A percentile compares a stretch with the other conserved stretches of the same genome.
phyloP scores from a whole-genome alignment of 768 basidiomycete genomes.

The Lepiota venenata region DNA sequence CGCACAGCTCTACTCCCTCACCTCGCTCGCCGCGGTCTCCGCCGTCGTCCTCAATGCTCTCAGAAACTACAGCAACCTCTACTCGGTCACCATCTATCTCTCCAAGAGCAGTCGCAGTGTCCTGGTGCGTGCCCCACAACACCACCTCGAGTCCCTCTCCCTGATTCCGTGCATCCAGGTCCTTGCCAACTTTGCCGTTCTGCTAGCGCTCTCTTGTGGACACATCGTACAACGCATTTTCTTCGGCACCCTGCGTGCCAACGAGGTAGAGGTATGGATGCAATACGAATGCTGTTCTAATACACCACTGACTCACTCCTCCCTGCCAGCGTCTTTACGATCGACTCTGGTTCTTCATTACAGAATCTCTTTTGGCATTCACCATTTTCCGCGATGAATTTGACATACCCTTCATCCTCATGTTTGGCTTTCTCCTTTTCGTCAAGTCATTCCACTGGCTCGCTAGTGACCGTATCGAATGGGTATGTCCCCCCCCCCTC shows the following conservation, averaged over 20 bases:
- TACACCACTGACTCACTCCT: background rate
- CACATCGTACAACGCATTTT: slow-evolving; percentile 82
- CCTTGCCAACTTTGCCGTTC: slow-evolving; percentile 85
- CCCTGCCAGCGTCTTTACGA: slow-evolving; percentile 85
- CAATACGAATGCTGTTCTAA: background rate
- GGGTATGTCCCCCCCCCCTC: slow-evolving; percentile 46
- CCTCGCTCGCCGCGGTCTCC: slow-evolving; percentile 67
- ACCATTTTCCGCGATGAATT: slow-evolving; percentile 98
- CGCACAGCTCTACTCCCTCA: slow-evolving; percentile 61
- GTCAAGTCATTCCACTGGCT: slow-evolving; percentile 99
- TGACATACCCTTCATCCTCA: slow-evolving; percentile 86
- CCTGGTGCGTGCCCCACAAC: slow-evolving; percentile 52
- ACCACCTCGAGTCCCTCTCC: slow-evolving; percentile 2
- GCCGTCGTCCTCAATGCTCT: slow-evolving; percentile 79
- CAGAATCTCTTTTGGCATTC: slow-evolving; percentile 92
- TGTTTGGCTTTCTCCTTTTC: slow-evolving; percentile 94
- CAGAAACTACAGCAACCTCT: slow-evolving; percentile 86
- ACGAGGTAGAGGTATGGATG: slow-evolving; percentile 82
- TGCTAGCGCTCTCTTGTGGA: slow-evolving; percentile 72
- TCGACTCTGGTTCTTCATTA: slow-evolving; percentile 95
- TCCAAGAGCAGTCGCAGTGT: slow-evolving; percentile 92
- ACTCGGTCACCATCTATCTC: slow-evolving; percentile 89
- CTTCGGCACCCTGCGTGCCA: slow-evolving; percentile 83
- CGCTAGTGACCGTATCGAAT: slow-evolving; percentile 92
- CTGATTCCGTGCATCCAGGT: slow-evolving; percentile 45